Evolutionary conservation across 768 basidiomycete species (phyloP), one percentile per base, ranked within the genome.

Genomic region (Pulveroboletus sp.): DNA sequence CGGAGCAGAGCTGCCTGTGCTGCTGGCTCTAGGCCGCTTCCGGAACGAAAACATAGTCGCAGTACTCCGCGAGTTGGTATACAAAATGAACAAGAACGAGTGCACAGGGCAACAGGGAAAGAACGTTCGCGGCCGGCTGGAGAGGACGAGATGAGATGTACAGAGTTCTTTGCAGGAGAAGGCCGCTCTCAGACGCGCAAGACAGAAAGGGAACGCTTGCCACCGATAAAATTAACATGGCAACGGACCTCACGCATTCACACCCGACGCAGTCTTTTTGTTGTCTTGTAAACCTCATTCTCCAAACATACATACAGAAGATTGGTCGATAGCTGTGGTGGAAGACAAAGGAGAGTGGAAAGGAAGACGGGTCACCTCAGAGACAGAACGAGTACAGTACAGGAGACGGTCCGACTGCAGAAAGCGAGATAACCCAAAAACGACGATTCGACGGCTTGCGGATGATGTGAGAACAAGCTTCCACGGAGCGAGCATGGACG

Each of bases 31-130:
- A 59, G 67, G 69, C 51, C 79, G 74, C 67, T 82, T 87, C 59
- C 86, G 81, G 53, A 86, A 83, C 46, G 81, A 82, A 67, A 88
- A 89, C 86, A 89, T 89, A 58, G 66, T 55, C 49, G 31, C 32
- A 33, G 31, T 49, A 42, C 47, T 49, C 50, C 36, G 53, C 31
- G 61, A 40, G 37, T 51, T 52, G 54, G 54, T 57, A 54, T 43
- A 55, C 50, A 58, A 57, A 54, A 61, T 55, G 53, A 54, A 54
- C 55, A 56, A 57, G 52, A 56, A 61, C 48, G 55, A 59, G 32
- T 28, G 52, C 36, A 58, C 49, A 61, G 50, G 37, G 50, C 47
- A 55, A 46, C 54, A 46, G 45, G 64, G 56, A 69, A 66, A 52
- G 60, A 59, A 58, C 51, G 65, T 43, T 43, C 45, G 51, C 51